Conservation (phyloP, 805 yeast species). For the Candida mattraensis region DNA sequence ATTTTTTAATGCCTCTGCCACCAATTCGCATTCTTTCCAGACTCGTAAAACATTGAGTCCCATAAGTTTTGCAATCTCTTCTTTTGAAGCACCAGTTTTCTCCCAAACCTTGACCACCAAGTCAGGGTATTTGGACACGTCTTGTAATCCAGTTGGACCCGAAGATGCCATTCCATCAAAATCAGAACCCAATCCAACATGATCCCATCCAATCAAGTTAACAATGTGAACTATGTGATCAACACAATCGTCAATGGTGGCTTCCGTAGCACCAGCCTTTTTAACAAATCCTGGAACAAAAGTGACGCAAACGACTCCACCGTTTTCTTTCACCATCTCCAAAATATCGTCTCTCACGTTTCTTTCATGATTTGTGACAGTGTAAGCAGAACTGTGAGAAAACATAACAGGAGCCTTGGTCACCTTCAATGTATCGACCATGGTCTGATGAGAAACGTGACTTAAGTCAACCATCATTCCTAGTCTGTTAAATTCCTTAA, state of each 20-base stretch:
- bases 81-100: slow-evolving; percentile 41
- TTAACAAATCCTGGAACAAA: slow-evolving; percentile 43
- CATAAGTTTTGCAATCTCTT: slow-evolving; percentile 43
- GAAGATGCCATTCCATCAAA: slow-evolving; percentile 50
- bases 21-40: slow-evolving; percentile 43
- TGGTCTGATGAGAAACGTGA: slow-evolving; percentile 49
- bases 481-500: slow-evolving; percentile 50
- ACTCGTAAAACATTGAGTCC: slow-evolving; percentile 48
- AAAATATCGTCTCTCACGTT: slow-evolving; percentile 51
- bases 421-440: slow-evolving; percentile 42
- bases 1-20: slow-evolving; percentile 27
- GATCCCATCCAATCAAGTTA: slow-evolving; percentile 48
- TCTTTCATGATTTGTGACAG: slow-evolving; percentile 42
- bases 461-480: slow-evolving; percentile 54
- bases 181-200: slow-evolving; percentile 52
- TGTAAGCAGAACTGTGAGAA: slow-evolving; percentile 48
- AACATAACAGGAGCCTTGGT: slow-evolving; percentile 48
- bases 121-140: slow-evolving; percentile 55
- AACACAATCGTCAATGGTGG: slow-evolving; percentile 48
- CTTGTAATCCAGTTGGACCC: slow-evolving; percentile 43
- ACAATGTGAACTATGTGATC: slow-evolving; percentile 45
- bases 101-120: slow-evolving; percentile 36
- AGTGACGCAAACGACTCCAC: slow-evolving; percentile 49
- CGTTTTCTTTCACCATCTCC: slow-evolving; percentile 37
- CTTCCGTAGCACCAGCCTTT: slow-evolving; percentile 20